Percentiles rank a stretch among this genome's conserved stretches.
These are phyloP conservation scores for Zygoascus biomembranicola DNA, from an alignment of 805 yeast genomes.

Conservation along the genomic window DNA sequence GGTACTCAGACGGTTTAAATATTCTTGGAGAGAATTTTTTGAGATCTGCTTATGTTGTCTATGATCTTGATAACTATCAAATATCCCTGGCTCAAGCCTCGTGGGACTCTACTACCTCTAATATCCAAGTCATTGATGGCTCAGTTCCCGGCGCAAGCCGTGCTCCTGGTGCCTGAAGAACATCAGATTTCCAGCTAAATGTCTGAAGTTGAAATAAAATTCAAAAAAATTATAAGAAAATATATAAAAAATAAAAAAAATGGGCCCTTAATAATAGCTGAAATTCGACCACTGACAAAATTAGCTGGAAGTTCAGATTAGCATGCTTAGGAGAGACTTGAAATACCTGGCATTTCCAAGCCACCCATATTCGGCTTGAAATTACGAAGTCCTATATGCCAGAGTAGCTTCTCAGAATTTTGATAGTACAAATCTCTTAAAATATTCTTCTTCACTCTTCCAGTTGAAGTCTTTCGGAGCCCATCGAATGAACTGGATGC, in stretches of 20 bases:
- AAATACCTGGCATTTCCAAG: too few relatives aligned
- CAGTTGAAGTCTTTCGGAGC: constrained; percentile 32
- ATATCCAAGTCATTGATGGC: constrained; percentile 17
- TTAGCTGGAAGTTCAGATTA: too few relatives aligned
- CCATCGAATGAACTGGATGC: constrained; percentile 26
- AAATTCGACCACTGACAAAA: too few relatives aligned
- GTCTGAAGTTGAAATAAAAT: too few relatives aligned
- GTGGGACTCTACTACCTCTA: constrained; percentile 17
- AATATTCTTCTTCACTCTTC: constrained; percentile 28
- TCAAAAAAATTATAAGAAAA: too few relatives aligned
- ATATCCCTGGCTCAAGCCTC: constrained; percentile 47
- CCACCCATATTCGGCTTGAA: not conserved
- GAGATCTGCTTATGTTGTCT: constrained; percentile 58
- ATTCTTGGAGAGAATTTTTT: constrained; percentile 60
- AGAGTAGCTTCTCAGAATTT: not conserved
- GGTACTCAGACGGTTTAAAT: not conserved
- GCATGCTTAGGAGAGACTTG: too few relatives aligned
- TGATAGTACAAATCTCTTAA: constrained; percentile 18
- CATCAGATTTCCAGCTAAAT: not conserved
- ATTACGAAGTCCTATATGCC: not conserved
- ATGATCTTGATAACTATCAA: constrained; percentile 50
- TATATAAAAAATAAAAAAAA: too few relatives aligned
- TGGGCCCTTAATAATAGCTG: too few relatives aligned
- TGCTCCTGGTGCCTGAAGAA: constrained; percentile 10
- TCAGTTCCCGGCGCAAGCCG: constrained; percentile 24